Evolutionary conservation across 345 rosid species (phyloP), one percentile per base, ranked within the genome.

Genomic region (Ceriops decandra): DNA sequence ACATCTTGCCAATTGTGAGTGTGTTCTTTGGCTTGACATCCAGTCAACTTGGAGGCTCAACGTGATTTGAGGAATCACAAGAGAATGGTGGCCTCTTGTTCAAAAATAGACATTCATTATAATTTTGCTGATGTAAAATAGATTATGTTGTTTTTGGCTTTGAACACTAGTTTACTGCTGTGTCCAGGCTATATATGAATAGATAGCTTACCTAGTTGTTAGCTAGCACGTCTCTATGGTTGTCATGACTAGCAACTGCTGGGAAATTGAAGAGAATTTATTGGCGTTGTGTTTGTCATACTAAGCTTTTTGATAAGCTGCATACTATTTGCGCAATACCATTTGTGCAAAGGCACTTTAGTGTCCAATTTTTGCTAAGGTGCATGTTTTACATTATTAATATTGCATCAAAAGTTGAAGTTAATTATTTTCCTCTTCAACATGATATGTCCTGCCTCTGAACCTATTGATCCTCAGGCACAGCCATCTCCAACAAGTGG

Each of bases 401-500:
- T 35, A 19, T 17, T 8, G 9, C 32, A 7, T 7, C 32, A 27
- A 21, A 54, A 62, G 9, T 26, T 21, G 4, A 27, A 62, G 36
- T 33, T 17, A 30, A 36, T 47, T 32, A 13, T 36, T 51, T 74
- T 74, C 51, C 70, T 61, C 49, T 70, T 38, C 56, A 26, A 26
- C 63, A 1, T 52, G 9, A 38, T 11, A 52, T 67, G 27, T 68
- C 32, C 57, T 76, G 64, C 24, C 53, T 65, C 35, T 27, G 62
- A 52, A 61, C 28, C 16, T 80, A 15, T 68, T 21, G 35, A 15
- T 64, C 72, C 70, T 68, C 86, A 95, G 99, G 97, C 85, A 68
- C 95, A 91, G 74, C 76, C 88, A 11, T 72, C 80, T 20, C 80
- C 80, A 57, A 77, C 80, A 27, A 77, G 73, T 51, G 76, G 76